Evolutionary conservation across 2,329 filamentous ascomycete species (phyloP).

Genomic region (Cryphonectria carpinicola): DNA sequence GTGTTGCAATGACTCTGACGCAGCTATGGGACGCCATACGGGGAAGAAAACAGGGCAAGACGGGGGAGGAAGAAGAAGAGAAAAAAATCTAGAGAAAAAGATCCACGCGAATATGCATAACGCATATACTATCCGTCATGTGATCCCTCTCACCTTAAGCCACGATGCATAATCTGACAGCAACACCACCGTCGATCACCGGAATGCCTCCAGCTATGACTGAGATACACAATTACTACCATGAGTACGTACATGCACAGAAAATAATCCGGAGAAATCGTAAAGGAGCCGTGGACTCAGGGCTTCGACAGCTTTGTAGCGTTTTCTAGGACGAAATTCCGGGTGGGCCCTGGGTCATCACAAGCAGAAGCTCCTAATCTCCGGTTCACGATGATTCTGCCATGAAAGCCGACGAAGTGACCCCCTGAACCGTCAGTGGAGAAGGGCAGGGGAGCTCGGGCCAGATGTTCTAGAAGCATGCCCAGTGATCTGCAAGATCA

Average conservation of each 20-base stretch:
- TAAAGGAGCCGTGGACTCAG: background rate
- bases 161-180: background rate
- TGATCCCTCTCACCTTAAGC: background rate
- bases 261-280: background rate
- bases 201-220: background rate
- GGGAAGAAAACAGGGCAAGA: background rate
- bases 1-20: background rate
- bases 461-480: slow-evolving; percentile 15
- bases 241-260: background rate
- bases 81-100: too few relatives aligned
- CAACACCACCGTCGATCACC: background rate
- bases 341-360: slow-evolving; percentile 6
- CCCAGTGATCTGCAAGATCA: slow-evolving; percentile 8
- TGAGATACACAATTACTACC: background rate
- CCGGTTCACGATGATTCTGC: slow-evolving; percentile 4
- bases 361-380: slow-evolving; percentile 15
- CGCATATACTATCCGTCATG: slow-evolving; percentile 5
- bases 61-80: too few relatives aligned
- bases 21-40: background rate
- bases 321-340: slow-evolving; percentile 1
- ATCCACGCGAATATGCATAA: background rate
- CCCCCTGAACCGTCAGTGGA: slow-evolving; percentile 9
- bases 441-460: slow-evolving; percentile 8
- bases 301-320: background rate
- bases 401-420: background rate